Evolutionary conservation across 2,329 filamentous ascomycete species (phyloP).

Genomic region (Davidsoniella eucalypti): DNA sequence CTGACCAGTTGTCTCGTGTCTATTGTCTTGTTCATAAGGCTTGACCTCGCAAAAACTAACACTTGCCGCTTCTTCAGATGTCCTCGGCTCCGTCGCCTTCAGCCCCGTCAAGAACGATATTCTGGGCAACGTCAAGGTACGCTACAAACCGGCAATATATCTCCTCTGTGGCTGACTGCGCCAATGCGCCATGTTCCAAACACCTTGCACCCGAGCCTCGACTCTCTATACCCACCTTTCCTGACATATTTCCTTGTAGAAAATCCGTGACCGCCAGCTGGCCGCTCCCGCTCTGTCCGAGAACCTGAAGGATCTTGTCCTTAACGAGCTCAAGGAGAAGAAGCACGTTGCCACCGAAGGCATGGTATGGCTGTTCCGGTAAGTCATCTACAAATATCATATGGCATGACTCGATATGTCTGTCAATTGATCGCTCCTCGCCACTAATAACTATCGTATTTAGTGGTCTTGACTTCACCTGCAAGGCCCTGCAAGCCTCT

Average conservation of each 20-base stretch:
- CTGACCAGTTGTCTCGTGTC: slow-evolving; percentile 1
- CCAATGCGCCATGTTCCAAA: neutral
- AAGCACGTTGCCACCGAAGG: slow-evolving; percentile 82
- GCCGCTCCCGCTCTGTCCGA: slow-evolving; percentile 63
- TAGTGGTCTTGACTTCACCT: slow-evolving; percentile 88
- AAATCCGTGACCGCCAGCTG: slow-evolving; percentile 71
- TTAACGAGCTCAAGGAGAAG: slow-evolving; percentile 78
- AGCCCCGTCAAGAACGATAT: slow-evolving; percentile 84
- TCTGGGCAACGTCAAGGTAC: slow-evolving; percentile 75
- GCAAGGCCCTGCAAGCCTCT: slow-evolving; percentile 67
- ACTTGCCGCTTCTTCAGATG: slow-evolving; percentile 26
- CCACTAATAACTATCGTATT: slow-evolving; percentile 5
- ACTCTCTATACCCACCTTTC: neutral
- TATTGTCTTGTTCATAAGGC: neutral
- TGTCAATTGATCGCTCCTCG: neutral
- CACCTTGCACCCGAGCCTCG: slow-evolving; percentile 13
- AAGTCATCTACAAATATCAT: slow-evolving; percentile 18
- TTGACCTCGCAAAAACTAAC: slow-evolving; percentile 3
- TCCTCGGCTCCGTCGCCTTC: slow-evolving; percentile 60
- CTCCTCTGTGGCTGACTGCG: neutral
- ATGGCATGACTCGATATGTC: neutral
- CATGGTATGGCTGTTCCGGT: slow-evolving; percentile 81
- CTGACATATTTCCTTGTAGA: slow-evolving; percentile 32
- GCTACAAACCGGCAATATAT: slow-evolving; percentile 11
- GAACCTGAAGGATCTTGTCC: slow-evolving; percentile 69